Percentiles rank a stretch among this genome's conserved stretches.
Evolutionary conservation across 2,329 filamentous ascomycete genomes (phyloP).

Genomic region (Penicillium sp.): DNA sequence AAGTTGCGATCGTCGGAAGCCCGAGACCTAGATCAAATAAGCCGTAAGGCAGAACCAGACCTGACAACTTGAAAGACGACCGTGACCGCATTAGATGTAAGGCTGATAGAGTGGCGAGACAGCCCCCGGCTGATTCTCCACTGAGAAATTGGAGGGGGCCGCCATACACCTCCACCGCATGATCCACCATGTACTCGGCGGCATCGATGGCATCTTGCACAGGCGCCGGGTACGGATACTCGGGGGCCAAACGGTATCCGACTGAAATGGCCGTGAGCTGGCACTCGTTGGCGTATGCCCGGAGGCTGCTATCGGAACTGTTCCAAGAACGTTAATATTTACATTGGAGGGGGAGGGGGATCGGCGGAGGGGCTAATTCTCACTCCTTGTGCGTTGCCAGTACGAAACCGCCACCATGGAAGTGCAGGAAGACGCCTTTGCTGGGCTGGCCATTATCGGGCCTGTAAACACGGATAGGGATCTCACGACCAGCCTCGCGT

Average conservation of each 20-base stretch:
- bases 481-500: constrained; percentile 49
- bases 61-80: background rate
- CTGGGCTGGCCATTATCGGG: constrained; percentile 45
- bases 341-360: background rate
- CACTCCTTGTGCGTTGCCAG: constrained; percentile 24
- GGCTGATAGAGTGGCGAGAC: background rate
- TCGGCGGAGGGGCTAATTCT: background rate
- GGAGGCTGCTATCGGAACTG: constrained; percentile 49
- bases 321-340: background rate
- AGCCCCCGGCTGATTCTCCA: background rate
- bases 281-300: constrained; percentile 50
- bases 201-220: background rate
- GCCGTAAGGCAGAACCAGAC: background rate
- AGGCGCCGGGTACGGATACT: constrained; percentile 56
- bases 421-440: constrained; percentile 53
- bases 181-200: background rate
- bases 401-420: constrained; percentile 54
- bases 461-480: constrained; percentile 54
- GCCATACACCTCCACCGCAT: background rate
- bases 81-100: background rate
- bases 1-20: background rate
- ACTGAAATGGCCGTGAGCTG: constrained; percentile 54
- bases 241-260: constrained; percentile 60
- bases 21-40: background rate
- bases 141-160: background rate